Evolutionary conservation across 2,329 filamentous ascomycete species (phyloP).

Genomic region (Sporothrix pseudoabietina): DNA sequence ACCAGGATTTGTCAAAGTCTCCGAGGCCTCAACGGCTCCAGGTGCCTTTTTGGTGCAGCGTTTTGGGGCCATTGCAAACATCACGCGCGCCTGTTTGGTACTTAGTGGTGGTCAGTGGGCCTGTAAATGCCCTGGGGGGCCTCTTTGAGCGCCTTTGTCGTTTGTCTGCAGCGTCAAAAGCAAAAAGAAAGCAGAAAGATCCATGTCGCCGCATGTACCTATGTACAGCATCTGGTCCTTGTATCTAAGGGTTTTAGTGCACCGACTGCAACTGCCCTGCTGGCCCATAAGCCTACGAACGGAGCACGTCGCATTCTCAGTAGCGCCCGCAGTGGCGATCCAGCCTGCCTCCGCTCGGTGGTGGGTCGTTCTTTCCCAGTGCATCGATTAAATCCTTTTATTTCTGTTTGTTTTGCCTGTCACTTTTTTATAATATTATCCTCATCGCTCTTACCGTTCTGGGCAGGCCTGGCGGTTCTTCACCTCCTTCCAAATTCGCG

Average conservation of each 20-base stretch:
- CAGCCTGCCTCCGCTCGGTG: constrained; percentile 13
- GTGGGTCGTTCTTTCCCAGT: neutral
- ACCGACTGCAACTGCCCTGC: neutral
- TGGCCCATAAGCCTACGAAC: neutral
- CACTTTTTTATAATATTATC: neutral
- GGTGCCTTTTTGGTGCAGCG: constrained; percentile 17
- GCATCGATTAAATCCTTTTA: neutral
- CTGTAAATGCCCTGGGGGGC: neutral
- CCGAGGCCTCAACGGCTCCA: neutral
- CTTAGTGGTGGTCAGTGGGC: neutral
- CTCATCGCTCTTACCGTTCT: neutral
- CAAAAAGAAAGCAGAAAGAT: neutral
- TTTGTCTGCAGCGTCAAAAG: neutral
- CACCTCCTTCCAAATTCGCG: constrained; percentile 11
- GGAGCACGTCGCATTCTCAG: constrained; percentile 6
- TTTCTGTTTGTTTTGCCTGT: neutral
- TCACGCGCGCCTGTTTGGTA: neutral
- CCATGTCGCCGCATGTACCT: constrained; percentile 2
- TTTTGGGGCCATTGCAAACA: neutral
- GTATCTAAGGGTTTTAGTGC: neutral
- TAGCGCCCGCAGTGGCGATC: constrained; percentile 22
- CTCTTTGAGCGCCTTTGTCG: constrained; percentile 4
- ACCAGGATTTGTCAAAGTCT: constrained; percentile 1
- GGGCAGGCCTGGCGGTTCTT: neutral
- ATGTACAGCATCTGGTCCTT: neutral